Conservation (phyloP, 1,284 basidiomycete genomes). For the Spongiforma sp. region DNA sequence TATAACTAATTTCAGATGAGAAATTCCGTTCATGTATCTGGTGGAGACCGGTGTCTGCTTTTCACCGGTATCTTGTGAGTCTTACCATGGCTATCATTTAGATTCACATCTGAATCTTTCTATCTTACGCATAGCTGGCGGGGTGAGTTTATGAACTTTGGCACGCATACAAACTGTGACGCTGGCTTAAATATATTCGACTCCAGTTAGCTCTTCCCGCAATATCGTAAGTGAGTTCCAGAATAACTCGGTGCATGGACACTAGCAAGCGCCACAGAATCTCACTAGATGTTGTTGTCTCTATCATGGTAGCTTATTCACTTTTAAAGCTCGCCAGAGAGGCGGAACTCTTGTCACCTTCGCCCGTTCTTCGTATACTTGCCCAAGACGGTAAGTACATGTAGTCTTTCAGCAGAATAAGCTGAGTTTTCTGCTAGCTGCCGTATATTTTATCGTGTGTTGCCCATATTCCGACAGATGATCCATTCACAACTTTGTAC, state of each 20-base stretch:
- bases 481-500: neutral
- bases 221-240: neutral
- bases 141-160: neutral
- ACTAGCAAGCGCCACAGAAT: neutral
- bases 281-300: neutral
- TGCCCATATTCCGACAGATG: neutral
- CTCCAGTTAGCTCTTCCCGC: neutral
- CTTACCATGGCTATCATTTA: neutral
- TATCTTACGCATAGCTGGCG: neutral
- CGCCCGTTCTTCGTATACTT: neutral
- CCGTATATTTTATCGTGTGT: slow-evolving; percentile 3
- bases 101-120: neutral
- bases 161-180: too few species aligned
- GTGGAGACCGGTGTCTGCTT: neutral
- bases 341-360: neutral
- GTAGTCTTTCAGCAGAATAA: neutral
- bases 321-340: neutral
- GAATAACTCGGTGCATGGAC: too few species aligned
- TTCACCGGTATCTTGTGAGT: neutral
- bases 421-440: neutral
- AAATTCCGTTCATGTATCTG: neutral
- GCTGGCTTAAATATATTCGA: neutral
- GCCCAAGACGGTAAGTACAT: slow-evolving; percentile 4
- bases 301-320: neutral
- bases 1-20: neutral